These are phyloP conservation scores for Nicotiana attenuata DNA, from an alignment of 257 asterid genomes.

Conservation along the genomic window DNA sequence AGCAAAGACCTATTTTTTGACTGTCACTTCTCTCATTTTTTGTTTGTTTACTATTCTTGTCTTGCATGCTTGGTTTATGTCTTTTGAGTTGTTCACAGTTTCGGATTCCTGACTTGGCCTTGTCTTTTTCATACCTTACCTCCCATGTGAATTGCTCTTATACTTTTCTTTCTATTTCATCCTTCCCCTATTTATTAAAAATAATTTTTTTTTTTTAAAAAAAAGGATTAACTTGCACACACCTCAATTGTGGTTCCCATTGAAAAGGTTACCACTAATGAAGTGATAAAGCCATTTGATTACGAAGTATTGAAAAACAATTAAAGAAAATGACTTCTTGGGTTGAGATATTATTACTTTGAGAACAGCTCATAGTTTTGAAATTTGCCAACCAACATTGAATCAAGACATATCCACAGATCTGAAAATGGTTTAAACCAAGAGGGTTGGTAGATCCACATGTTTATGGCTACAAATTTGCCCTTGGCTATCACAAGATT, in stretches of 20 bases:
- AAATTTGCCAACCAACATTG: background rate
- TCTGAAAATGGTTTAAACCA: background rate
- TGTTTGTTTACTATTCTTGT: background rate
- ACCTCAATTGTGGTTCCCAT: background rate
- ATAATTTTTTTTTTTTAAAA: too few relatives aligned
- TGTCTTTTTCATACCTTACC: background rate
- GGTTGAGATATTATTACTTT: background rate
- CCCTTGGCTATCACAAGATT: background rate
- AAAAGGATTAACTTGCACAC: too few relatives aligned
- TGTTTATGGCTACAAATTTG: background rate
- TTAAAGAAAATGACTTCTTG: background rate
- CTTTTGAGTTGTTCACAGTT: background rate
- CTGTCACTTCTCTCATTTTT: background rate
- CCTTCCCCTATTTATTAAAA: background rate
- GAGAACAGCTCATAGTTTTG: background rate
- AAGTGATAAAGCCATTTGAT: background rate
- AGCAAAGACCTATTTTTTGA: background rate
- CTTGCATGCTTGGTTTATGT: background rate
- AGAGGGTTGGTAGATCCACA: background rate
- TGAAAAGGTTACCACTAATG: background rate
- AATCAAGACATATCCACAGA: background rate
- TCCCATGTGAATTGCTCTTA: background rate
- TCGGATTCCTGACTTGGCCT: background rate
- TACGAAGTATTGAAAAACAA: background rate
- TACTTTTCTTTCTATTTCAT: background rate